Percentiles rank a stretch among this genome's conserved stretches.
Evolutionary conservation across 768 basidiomycete genomes (phyloP).

Genomic region (Boletus patriciae): DNA sequence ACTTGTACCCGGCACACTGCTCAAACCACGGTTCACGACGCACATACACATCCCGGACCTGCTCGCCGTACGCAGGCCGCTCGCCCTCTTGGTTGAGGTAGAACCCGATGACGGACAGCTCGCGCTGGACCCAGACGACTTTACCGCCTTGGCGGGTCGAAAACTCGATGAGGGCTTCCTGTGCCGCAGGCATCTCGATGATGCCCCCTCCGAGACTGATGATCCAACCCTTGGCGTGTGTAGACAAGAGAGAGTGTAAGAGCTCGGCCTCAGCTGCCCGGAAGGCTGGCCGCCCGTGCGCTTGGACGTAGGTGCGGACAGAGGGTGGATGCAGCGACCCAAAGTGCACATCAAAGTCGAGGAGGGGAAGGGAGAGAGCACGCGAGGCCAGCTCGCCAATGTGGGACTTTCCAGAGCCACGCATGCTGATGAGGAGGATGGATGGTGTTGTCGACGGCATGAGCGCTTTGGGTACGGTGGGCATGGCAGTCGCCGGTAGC

Average conservation of each 20-base stretch:
- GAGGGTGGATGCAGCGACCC: slow-evolving; percentile 57
- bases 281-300: slow-evolving; percentile 88
- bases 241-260: slow-evolving; percentile 63
- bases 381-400: slow-evolving; percentile 77
- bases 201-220: slow-evolving; percentile 94
- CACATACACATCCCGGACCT: too few relatives aligned
- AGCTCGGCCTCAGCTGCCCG: slow-evolving; percentile 72
- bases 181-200: slow-evolving; percentile 78
- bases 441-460: slow-evolving; percentile 46
- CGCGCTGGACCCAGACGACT: slow-evolving; percentile 83
- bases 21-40: too few relatives aligned
- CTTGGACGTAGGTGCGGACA: slow-evolving; percentile 75
- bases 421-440: slow-evolving; percentile 90
- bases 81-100: slow-evolving; percentile 76
- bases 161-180: slow-evolving; percentile 71
- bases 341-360: slow-evolving; percentile 88
- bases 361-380: slow-evolving; percentile 66
- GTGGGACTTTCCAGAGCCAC: slow-evolving; percentile 93
- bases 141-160: slow-evolving; percentile 52
- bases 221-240: slow-evolving; percentile 59
- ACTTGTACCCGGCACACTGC: too few relatives aligned
- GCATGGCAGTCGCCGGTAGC: slow-evolving; percentile 43
- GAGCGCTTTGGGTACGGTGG: slow-evolving; percentile 14
- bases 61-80: too few relatives aligned
- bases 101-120: slow-evolving; percentile 74